Base-by-base conservation (phyloP, 768 basidiomycete genomes). In the Boletus insuetus region DNA sequence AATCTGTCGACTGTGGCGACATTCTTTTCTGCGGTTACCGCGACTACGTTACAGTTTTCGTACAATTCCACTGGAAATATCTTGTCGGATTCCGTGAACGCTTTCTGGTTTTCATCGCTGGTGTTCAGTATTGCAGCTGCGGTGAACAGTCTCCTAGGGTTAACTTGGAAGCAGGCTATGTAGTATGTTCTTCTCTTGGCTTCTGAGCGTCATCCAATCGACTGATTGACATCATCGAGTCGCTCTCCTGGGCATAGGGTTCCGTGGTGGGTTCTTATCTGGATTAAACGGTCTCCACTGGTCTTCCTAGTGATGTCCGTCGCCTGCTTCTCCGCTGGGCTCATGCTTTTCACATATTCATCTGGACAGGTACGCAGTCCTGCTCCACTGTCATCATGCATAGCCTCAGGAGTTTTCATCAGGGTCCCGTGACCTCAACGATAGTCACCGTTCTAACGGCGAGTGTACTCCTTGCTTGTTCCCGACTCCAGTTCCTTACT, bases 241-340 rank as follows among this genome's bases (percentile, higher is more conserved):
- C 81, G 80, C 34, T 82, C 81, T 7, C 80, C 80, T 50, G 78
- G 79, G 50, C 76, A 81, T 59, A 76, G 79, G 57, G 80, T 82
- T 47, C 80, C 80, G 10, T 81, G 80, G 79, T 81, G 80, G 80
- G 79, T 82, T 22, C 67, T 80, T 40, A 91, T 91, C 61, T 92
- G 88, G 89, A 91, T 91, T 74, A 91, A 91, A 66, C 77, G 89
- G 35, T 89, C 88, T 6, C 89, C 89, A 14, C 77, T 92, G 34
- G 86, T 91, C 58, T 90, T 91, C 74, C 81, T 91, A 44, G 89
- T 91, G 55, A 77, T 91, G 68, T 89, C 90, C 50, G 89, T 91
- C 43, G 87, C 87, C 39, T 87, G 86, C 70, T 92, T 92, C 71
- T 91, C 87, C 1, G 78, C 87, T 40, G 89, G 89, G 14, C 77